Percentiles rank a stretch among this genome's conserved stretches.
These are phyloP conservation scores for Saccharomyces jurei DNA, from an alignment of 805 yeast species.

Conservation along the genomic window DNA sequence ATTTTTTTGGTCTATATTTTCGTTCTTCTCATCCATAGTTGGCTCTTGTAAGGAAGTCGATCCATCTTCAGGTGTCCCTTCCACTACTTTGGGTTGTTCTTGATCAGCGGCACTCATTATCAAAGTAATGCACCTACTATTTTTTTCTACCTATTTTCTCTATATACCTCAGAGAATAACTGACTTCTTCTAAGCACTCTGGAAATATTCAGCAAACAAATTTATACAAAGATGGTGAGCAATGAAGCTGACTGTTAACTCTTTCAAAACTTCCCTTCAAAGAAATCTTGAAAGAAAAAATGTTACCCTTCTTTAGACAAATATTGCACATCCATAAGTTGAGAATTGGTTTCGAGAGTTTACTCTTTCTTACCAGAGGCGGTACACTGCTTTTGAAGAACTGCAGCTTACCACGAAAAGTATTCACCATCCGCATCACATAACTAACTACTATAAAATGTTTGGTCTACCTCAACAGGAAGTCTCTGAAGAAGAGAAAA, in stretches of 20 bases:
- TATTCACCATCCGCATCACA: background rate
- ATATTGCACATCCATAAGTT: background rate
- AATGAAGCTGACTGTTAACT: background rate
- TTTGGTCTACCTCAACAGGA: conserved; percentile 44
- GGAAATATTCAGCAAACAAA: background rate
- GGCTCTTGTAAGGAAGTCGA: background rate
- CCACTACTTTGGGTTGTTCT: background rate
- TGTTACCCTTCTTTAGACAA: background rate
- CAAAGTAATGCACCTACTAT: background rate
- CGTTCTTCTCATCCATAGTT: background rate
- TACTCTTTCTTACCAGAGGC: background rate
- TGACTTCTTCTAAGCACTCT: too few species aligned
- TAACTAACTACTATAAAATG: conserved; percentile 29
- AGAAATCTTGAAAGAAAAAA: background rate
- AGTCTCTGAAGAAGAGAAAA: conserved; percentile 60
- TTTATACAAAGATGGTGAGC: background rate
- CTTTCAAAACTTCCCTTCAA: background rate
- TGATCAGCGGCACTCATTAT: background rate
- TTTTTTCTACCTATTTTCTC: background rate
- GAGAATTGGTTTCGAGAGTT: background rate
- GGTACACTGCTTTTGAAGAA: too few species aligned
- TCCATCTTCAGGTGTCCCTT: background rate
- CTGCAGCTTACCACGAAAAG: background rate
- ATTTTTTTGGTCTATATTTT: background rate
- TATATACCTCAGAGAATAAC: background rate